Evolutionary conservation across 2,329 filamentous ascomycete genomes (phyloP).

Genomic region (Stachybotrys chartarum): DNA sequence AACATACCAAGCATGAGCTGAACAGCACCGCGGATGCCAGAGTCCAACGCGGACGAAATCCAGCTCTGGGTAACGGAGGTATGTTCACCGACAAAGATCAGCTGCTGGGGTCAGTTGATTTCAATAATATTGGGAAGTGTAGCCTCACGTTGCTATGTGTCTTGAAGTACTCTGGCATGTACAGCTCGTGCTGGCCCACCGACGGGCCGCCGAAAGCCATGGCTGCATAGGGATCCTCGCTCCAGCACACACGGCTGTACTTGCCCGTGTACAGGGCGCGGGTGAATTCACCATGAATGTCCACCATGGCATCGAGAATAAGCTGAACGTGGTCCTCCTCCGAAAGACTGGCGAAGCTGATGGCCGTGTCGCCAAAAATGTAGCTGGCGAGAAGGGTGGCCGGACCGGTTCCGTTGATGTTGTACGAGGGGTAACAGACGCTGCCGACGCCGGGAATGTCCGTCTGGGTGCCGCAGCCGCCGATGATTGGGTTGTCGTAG

Average conservation of each 20-base stretch:
- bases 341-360: conserved; percentile 34
- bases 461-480: conserved; percentile 49
- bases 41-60: conserved; percentile 62
- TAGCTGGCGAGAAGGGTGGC: conserved; percentile 58
- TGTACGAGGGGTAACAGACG: conserved; percentile 62
- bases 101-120: conserved; percentile 21
- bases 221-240: background rate
- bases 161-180: conserved; percentile 65
- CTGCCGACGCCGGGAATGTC: conserved; percentile 55
- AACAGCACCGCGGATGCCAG: conserved; percentile 55
- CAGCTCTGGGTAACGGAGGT: conserved; percentile 66
- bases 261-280: conserved; percentile 5
- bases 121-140: background rate
- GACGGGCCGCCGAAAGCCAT: conserved; percentile 52
- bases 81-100: conserved; percentile 65
- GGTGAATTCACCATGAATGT: conserved; percentile 4
- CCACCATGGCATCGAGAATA: conserved; percentile 3
- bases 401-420: conserved; percentile 55
- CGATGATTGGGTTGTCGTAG: conserved; percentile 47
- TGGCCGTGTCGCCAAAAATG: conserved; percentile 33
- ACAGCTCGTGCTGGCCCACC: conserved; percentile 61
- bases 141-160: conserved; percentile 51
- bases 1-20: conserved; percentile 48
- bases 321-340: conserved; percentile 36
- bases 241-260: conserved; percentile 3